These are phyloP conservation scores for Chaetothyriales sp. DNA, from an alignment of 2,329 filamentous ascomycete genomes.

Conservation along the genomic window DNA sequence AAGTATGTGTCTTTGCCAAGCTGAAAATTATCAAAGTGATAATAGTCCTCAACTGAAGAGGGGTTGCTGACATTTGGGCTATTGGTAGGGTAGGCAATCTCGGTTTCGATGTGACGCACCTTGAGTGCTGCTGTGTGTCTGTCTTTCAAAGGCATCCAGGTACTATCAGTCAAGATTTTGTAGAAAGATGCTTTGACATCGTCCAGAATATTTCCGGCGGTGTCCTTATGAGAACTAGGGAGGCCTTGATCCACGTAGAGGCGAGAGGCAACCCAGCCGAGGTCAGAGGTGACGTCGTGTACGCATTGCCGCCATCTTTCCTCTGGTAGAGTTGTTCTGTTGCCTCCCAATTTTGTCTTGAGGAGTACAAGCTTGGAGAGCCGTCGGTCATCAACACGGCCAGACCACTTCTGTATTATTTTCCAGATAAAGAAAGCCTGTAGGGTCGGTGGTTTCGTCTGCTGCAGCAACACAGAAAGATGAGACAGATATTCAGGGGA, in stretches of 20 bases:
- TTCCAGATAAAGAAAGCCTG: slow-evolving; percentile 51
- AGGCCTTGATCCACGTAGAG: slow-evolving; percentile 47
- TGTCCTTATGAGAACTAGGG: slow-evolving; percentile 38
- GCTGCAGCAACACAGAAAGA: slow-evolving; percentile 39
- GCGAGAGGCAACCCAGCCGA: slow-evolving; percentile 53
- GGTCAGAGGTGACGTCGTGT: slow-evolving; percentile 36
- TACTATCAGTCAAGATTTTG: slow-evolving; percentile 39
- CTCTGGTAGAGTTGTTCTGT: slow-evolving; percentile 42
- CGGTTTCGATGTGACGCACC: slow-evolving; percentile 50
- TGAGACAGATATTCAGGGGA: slow-evolving; percentile 46
- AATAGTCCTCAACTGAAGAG: slow-evolving; percentile 40
- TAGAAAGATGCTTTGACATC: slow-evolving; percentile 55
- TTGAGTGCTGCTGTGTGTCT: slow-evolving; percentile 46
- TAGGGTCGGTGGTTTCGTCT: slow-evolving; percentile 39
- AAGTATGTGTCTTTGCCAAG: not conserved
- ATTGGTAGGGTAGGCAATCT: slow-evolving; percentile 50
- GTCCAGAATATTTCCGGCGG: slow-evolving; percentile 50
- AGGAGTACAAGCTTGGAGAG: slow-evolving; percentile 46
- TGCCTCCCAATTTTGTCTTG: slow-evolving; percentile 35
- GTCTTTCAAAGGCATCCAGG: slow-evolving; percentile 50
- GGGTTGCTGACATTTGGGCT: slow-evolving; percentile 47
- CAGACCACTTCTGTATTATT: slow-evolving; percentile 37
- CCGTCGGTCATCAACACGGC: slow-evolving; percentile 41
- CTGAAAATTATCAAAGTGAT: slow-evolving; percentile 30
- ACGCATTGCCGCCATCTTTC: slow-evolving; percentile 54